Conservation (phyloP, 805 yeast species). For the Metschnikowia hibisci region DNA sequence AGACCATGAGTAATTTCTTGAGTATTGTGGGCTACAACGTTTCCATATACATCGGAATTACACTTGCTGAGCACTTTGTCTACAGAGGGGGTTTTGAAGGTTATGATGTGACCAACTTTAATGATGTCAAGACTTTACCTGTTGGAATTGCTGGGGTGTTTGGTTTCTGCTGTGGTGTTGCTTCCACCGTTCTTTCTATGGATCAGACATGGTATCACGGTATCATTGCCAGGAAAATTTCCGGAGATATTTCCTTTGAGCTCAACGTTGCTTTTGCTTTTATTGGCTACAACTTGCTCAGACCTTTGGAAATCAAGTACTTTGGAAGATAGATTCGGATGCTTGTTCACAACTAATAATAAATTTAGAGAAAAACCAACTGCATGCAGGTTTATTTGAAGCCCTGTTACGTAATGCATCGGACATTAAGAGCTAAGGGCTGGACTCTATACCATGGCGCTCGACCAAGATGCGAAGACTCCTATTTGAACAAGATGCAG, state of each 20-base stretch:
- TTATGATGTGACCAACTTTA: slow-evolving; percentile 25
- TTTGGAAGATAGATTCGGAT: slow-evolving; percentile 14
- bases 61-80: slow-evolving; percentile 28
- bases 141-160: slow-evolving; percentile 29
- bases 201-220: slow-evolving; percentile 34
- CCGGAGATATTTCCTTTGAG: slow-evolving; percentile 32
- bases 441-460: no score
- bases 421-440: no score
- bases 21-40: slow-evolving; percentile 31
- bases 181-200: slow-evolving; percentile 31
- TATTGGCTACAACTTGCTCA: slow-evolving; percentile 23
- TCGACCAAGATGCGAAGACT: no score
- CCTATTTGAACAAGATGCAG: no score
- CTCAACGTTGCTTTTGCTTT: slow-evolving; percentile 28
- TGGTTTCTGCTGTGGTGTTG: slow-evolving; percentile 30
- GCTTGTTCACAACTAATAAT: no score
- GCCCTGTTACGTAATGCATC: no score
- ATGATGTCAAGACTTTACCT: slow-evolving; percentile 23
- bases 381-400: no score
- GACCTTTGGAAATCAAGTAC: slow-evolving; percentile 32
- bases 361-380: not conserved
- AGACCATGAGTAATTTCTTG: slow-evolving; percentile 30
- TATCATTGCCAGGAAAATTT: slow-evolving; percentile 22
- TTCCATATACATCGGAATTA: slow-evolving; percentile 30
- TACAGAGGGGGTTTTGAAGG: slow-evolving; percentile 25